Evolutionary conservation across 139 green algal species (phyloP).

Genomic region (Eudorina sp.): DNA sequence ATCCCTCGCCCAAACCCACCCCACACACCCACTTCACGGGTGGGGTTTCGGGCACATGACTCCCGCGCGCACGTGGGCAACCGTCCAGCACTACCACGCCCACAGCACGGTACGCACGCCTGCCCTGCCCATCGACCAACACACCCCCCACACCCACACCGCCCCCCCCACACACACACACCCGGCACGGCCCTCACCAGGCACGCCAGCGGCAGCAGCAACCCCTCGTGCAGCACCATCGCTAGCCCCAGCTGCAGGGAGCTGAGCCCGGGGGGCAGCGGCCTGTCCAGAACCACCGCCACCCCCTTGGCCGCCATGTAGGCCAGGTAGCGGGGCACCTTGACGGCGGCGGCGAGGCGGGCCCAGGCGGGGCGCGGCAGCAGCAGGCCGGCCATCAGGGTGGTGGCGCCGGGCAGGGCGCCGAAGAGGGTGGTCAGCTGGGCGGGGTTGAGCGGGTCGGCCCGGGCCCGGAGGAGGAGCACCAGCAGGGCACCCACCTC

Average conservation of each 20-base stretch:
- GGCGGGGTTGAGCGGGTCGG: background rate
- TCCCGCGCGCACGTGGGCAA: too few relatives aligned
- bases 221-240: conserved; percentile 6
- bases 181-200: too few relatives aligned
- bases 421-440: background rate
- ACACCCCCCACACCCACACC: background rate
- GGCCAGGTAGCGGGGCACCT: background rate
- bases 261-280: background rate
- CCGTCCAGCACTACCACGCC: too few relatives aligned
- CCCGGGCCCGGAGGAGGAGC: background rate
- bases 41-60: too few relatives aligned
- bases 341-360: background rate
- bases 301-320: conserved; percentile 8
- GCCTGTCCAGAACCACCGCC: background rate
- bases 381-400: background rate
- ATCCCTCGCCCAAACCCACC: too few relatives aligned
- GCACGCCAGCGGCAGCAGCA: conserved; percentile 14
- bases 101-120: too few relatives aligned
- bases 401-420: background rate
- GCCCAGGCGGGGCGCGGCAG: background rate
- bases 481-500: background rate
- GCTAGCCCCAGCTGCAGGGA: background rate
- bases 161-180: background rate
- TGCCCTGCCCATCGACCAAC: too few relatives aligned
- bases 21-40: too few relatives aligned